Base-by-base conservation (phyloP, 2,329 filamentous ascomycete species). In the Botrytis fabae region DNA sequence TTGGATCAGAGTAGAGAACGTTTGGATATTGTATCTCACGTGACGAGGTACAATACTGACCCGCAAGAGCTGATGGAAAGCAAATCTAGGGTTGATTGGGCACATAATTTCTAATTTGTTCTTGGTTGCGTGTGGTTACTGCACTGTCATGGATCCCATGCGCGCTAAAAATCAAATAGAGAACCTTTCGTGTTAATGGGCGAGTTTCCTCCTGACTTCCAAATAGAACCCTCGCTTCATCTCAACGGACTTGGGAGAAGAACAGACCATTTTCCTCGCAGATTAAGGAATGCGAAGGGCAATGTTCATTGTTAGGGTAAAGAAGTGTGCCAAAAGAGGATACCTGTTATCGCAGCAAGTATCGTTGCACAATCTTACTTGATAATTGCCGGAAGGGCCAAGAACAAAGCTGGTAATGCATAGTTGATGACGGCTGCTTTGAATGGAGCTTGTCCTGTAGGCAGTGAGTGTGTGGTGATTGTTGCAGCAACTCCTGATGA, bases 1-100 rank as follows among this genome's bases (percentile, higher is more conserved):
- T 40, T 69, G n/a, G 12, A 42, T 59, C 51, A 25, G 48, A 38
- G 46, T 4, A 9, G 22, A 38, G 28, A 25, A 35, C 22, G 14
- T 20, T 38, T 38, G 66, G 35, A 8, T 16, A 42, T 46, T 46
- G 46, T 28, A 10, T 28, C 46, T 64, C 69, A 71, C 69, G 69
- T 71, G 69, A 57, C 32, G 35, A 18, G n/a, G 40, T 65, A 12
- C n/a, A 35, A 65, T 44, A 71, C 69, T 44, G 60, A 71, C 42
- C 60, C 60, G 59, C 18, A 54, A 46, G 57, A 64, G 18, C 51
- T 28, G 48, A 7, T 38, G 61, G 40, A 25, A 64, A 46, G 48
- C 18, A 60, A 46, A 38, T 71, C 35, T 46, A n/a, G 51, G 20
- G n/a, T 40, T 44, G 44, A 51, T 20, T 51, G 59, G 46, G 60